A percentile compares a stretch with the other conserved stretches of the same genome.
phyloP scores from a whole-genome alignment of 2,329 filamentous ascomycete species.

The Fusarium vanettenii region DNA sequence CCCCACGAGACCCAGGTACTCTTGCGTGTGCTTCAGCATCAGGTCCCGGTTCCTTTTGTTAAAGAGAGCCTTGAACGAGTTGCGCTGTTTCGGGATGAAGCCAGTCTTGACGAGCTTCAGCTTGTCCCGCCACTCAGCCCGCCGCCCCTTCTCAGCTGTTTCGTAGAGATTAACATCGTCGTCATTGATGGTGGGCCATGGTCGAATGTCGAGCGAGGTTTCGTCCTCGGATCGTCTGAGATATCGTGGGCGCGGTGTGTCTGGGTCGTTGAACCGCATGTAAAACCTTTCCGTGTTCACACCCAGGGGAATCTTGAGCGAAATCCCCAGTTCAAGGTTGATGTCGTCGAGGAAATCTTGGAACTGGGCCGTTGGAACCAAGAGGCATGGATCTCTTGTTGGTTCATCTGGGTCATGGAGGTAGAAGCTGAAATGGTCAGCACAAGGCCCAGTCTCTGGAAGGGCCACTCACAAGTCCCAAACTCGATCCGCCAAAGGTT shows the following conservation, averaged over 20 bases:
- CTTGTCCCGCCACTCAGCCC: conserved; percentile 32
- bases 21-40: conserved; percentile 72
- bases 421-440: conserved; percentile 68
- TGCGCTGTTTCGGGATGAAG: conserved; percentile 49
- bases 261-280: conserved; percentile 69
- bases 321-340: conserved; percentile 66
- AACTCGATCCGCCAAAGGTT: conserved; percentile 66
- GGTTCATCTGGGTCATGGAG: conserved; percentile 64
- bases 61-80: conserved; percentile 56
- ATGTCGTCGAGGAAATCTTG: conserved; percentile 72
- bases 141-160: conserved; percentile 31
- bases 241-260: conserved; percentile 74
- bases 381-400: conserved; percentile 65
- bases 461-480: conserved; percentile 79
- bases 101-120: conserved; percentile 38
- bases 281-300: conserved; percentile 66
- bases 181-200: conserved; percentile 50
- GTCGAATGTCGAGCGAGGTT: conserved; percentile 47
- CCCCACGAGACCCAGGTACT: conserved; percentile 73
- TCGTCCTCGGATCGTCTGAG: conserved; percentile 67
- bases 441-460: not conserved
- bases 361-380: conserved; percentile 77
- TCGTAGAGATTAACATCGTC: conserved; percentile 49
- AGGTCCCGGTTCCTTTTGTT: conserved; percentile 63
- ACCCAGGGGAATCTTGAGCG: conserved; percentile 68